Percentiles rank a stretch among this genome's conserved stretches.
Conservation (phyloP, 306 rosid genomes). For the Astragalus glycyphyllos region DNA sequence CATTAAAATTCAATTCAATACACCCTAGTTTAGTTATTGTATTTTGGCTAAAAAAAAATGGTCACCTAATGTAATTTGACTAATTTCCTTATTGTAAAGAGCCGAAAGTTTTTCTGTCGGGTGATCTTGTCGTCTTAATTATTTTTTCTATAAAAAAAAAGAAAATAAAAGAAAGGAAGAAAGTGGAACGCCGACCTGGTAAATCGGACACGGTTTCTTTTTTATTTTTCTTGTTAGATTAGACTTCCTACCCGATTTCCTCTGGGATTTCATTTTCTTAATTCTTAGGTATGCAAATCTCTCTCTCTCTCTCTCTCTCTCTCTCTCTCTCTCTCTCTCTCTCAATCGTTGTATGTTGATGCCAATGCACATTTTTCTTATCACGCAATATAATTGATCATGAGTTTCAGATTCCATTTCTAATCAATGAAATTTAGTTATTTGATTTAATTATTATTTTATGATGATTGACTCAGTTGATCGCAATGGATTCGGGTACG, state of each 20-base stretch:
- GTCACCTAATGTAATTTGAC: no score
- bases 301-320: background rate
- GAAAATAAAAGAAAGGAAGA: background rate
- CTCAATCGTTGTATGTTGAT: background rate
- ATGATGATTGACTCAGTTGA: conserved; percentile 38
- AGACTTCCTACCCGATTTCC: conserved; percentile 1
- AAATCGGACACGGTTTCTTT: conserved; percentile 37
- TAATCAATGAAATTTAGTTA: conserved; percentile 15
- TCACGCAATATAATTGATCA: background rate
- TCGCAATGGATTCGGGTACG: conserved; percentile 67
- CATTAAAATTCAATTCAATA: no score
- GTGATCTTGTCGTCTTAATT: no score
- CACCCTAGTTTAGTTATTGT: no score
- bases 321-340: background rate
- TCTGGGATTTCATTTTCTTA: conserved; percentile 20
- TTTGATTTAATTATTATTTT: background rate
- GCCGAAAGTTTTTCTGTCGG: no score
- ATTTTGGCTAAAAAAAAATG: no score
- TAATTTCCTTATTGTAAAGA: no score
- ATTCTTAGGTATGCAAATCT: conserved; percentile 34
- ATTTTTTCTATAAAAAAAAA: no score
- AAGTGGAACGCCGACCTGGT: conserved; percentile 37
- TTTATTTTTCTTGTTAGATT: conserved; percentile 18
- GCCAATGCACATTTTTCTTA: conserved; percentile 11
- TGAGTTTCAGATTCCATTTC: conserved; percentile 23